Evolutionary conservation across 2,329 filamentous ascomycete genomes (phyloP), one percentile per base, ranked within the genome.

Genomic region (Magnaporthiopsis incrustans): DNA sequence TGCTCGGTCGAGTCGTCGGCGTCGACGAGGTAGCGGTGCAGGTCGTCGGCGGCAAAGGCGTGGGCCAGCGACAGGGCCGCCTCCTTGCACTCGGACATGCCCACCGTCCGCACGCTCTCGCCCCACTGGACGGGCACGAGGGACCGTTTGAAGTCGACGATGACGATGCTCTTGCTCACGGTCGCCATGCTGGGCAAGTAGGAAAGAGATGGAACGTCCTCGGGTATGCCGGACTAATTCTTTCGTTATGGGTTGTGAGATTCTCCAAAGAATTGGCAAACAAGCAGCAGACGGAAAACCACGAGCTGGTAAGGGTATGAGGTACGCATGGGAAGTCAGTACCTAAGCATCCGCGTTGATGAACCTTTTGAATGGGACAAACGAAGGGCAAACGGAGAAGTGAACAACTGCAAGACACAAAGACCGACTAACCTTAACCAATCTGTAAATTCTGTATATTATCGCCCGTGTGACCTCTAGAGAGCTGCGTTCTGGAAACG

Each of bases 21-120:
- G 71, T 90, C 59, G 70, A 93, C 80, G 70, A 92, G 86, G 77
- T 94, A 95, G 73, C 84, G 82, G 67, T 87, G 86, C 67, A 92
- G 83, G 65, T 90, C 85, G 74, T 95, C 91, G 66, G 86, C 80
- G 65, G 84, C 87, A 77, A 96, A 95, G 67, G 91, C 88, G 73
- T 91, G 86, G 60, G 91, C 88, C 69, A 96, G 83, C 71, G 88
- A 87, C 50, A 83, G 78, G 32, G 87, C 89, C 38, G 89, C 90
- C 73, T 86, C 83, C 72, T 87, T 86, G 78, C 86, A 89, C 77
- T 93, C 89, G 65, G 82, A 78, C 71, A 88, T 82, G 67, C 79
- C 78, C 68, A 93, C 78, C 66, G 83, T 74, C 67, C 90, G 89
- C 69, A 91, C 82, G 62, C 78, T 76, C 68, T 81, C 78, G 66